phyloP scores from a whole-genome alignment of 352 stramenopile species.

The Phytophthora niederhauseri region DNA sequence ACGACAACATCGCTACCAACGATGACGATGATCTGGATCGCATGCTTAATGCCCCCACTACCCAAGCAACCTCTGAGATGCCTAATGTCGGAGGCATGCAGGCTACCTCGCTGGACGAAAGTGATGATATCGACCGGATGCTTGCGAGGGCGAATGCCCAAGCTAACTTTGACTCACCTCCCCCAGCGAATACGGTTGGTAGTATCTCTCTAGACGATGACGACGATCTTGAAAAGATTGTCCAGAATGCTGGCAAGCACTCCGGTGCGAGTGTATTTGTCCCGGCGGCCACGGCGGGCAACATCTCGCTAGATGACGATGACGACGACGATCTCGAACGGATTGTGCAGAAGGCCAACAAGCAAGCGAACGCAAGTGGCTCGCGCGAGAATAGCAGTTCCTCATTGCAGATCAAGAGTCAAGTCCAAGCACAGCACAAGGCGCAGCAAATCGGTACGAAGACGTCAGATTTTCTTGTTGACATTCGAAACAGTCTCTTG shows the following conservation, averaged over 20 bases:
- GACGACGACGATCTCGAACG: slow-evolving; percentile 67
- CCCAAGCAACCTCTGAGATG: not conserved
- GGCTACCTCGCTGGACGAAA: not conserved
- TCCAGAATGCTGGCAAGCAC: slow-evolving; percentile 12
- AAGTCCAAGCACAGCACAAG: slow-evolving; percentile 38
- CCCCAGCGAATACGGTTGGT: not conserved
- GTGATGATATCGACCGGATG: slow-evolving; percentile 31
- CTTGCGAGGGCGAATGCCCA: slow-evolving; percentile 7
- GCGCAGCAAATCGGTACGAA: slow-evolving; percentile 18
- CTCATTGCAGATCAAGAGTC: slow-evolving; percentile 72
- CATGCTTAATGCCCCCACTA: slow-evolving; percentile 1
- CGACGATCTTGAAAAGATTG: slow-evolving; percentile 32
- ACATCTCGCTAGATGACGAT: slow-evolving; percentile 50
- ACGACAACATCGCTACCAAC: not conserved
- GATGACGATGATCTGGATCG: slow-evolving; percentile 19
- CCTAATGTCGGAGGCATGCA: not conserved
- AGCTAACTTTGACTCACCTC: not conserved
- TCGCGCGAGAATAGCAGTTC: slow-evolving; percentile 67
- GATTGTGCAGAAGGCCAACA: slow-evolving; percentile 63
- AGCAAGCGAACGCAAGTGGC: slow-evolving; percentile 35
- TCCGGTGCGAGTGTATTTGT: slow-evolving; percentile 6
- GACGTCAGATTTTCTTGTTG: not conserved
- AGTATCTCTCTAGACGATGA: slow-evolving; percentile 27
- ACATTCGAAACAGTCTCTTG: slow-evolving; percentile 3
- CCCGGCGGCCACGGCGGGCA: slow-evolving; percentile 3